Base-by-base conservation (phyloP, 1,284 basidiomycete genomes). In the Ceratorhiza oryzae-sativae region DNA sequence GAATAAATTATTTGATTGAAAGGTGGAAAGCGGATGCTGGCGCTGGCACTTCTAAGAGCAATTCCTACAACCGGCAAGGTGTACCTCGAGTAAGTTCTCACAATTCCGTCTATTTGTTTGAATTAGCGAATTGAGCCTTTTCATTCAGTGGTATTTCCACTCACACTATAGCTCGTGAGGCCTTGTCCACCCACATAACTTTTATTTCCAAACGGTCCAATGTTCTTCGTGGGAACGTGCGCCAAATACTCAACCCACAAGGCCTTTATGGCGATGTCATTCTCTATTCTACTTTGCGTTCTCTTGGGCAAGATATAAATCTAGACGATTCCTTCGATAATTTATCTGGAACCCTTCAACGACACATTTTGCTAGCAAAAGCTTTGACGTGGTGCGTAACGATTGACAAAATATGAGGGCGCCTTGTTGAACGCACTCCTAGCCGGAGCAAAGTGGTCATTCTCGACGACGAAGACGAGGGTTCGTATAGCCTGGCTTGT, bases 21-120 rank as follows among this genome's bases (percentile, higher is more conserved):
- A 68, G 65, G 42, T 23, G 65, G 53, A 8, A 68, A 45, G 20
- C 51, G 55, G 4, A 39, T 53, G 15, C 51, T 68, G 13, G 51
- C 51, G 4, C 13, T 68, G 30, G 39, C 65, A 25, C 39, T 68
- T 20, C 58, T 58, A n/a, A 18, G 65, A 32, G 36, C 18, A 13
- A 58, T 58, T 46, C 41, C 36, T 3, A 68, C 65, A 4, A 32
- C 42, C 4, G 65, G 65, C 3, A 56, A 56, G 15, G 48, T 68
- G 12, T 68, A 45, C 30, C 55, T 42, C 15, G 65, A 68, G 65
- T 68, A 32, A 49, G 63, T 32, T 15, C 23, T 4, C 6, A 39
- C 39, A 10, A 20, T 27, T 39, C 9, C n/a, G 36, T 13, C 36
- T 13, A 13, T 39, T 6, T 39, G 6, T 39, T 6, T 58, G 34